These are phyloP conservation scores for Trypanosoma congolense DNA, from an alignment of 208 protist species.

Conservation along the genomic window DNA sequence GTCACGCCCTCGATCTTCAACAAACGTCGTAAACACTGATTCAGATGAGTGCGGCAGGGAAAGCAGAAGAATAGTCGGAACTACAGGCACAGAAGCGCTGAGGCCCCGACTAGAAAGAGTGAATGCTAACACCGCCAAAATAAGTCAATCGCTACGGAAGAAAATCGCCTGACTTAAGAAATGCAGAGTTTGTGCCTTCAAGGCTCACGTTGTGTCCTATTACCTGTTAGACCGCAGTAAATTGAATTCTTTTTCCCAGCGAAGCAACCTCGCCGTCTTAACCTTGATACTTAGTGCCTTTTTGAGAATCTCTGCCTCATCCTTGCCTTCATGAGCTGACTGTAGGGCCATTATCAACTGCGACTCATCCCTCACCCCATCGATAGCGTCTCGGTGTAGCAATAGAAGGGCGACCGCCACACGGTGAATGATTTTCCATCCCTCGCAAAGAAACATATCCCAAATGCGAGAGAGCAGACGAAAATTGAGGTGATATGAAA, in stretches of 20 bases:
- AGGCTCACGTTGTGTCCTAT: too few species aligned
- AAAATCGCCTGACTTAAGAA: too few species aligned
- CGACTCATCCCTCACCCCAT: constrained; percentile 32
- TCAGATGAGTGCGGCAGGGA: too few species aligned
- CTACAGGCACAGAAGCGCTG: too few species aligned
- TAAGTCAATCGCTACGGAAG: too few species aligned
- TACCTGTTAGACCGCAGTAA: too few species aligned
- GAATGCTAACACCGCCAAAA: too few species aligned
- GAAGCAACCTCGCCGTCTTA: constrained; percentile 38
- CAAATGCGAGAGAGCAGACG: constrained; percentile 75
- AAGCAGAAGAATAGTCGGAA: too few species aligned
- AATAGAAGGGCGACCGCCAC: constrained; percentile 75
- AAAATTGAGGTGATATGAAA: constrained; percentile 83
- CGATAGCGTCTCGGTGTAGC: constrained; percentile 42
- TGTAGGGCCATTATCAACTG: constrained; percentile 61
- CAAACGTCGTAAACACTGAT: too few species aligned
- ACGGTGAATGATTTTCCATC: constrained; percentile 88
- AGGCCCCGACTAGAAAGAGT: too few species aligned
- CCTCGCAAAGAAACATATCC: constrained; percentile 91
- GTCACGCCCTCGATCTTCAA: too few species aligned
- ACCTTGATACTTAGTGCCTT: constrained; percentile 66
- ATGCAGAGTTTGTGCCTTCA: too few species aligned
- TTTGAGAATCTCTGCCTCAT: constrained; percentile 39
- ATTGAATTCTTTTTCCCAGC: constrained; percentile 13
- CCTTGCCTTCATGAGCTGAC: constrained; percentile 60